These are phyloP conservation scores for Halteria grandinella DNA, from an alignment of 73 alveolate genomes.

Conservation along the genomic window DNA sequence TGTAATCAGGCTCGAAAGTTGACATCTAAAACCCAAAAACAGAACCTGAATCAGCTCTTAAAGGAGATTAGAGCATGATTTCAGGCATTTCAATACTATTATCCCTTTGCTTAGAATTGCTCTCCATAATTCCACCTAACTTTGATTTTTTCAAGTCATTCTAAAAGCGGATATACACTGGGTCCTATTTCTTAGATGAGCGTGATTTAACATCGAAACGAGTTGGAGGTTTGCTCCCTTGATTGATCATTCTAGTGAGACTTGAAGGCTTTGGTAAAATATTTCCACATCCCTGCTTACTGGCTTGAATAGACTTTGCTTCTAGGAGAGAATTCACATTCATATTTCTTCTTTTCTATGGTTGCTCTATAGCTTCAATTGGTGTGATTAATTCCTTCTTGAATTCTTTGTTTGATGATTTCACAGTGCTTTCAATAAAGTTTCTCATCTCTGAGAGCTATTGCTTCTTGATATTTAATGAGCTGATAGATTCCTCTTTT, in stretches of 20 bases:
- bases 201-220: background rate
- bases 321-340: background rate
- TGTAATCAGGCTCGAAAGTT: too few relatives aligned
- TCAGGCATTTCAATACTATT: too few relatives aligned
- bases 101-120: too few relatives aligned
- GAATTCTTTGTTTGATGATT: background rate
- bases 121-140: too few relatives aligned
- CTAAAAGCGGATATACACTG: too few relatives aligned
- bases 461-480: background rate
- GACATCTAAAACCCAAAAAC: too few relatives aligned
- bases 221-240: background rate
- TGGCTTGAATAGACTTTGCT: background rate
- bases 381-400: too few relatives aligned
- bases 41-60: too few relatives aligned
- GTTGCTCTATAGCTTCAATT: background rate
- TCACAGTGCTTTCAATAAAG: background rate
- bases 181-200: constrained; percentile 18
- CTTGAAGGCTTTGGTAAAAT: too few relatives aligned
- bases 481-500: background rate
- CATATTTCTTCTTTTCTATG: background rate
- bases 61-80: too few relatives aligned
- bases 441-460: background rate
- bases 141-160: too few relatives aligned
- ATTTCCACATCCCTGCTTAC: background rate
- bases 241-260: background rate